Base-by-base conservation (phyloP, 2,329 filamentous ascomycete species). In the Mycosphaerella sp. region DNA sequence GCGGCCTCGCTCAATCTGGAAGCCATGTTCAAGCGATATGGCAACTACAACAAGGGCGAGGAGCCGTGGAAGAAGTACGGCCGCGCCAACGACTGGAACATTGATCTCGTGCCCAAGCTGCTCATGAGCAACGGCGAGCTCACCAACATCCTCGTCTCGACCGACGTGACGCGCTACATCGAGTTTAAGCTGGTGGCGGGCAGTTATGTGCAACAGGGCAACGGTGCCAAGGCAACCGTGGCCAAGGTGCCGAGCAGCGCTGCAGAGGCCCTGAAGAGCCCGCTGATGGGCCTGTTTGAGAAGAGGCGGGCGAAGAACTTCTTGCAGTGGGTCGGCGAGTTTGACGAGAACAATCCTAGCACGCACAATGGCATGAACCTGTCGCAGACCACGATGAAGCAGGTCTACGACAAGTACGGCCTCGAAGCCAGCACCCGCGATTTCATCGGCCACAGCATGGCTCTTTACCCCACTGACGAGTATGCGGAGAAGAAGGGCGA, bases 61-160 rank as follows among this genome's bases (percentile, higher is more conserved):
- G 88, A 96, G 79, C 91, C 92, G 63, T 97, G 93, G 93, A 92
- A 95, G 80, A 91, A 95, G 75, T 97, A 96, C 73, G 92, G 92
- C 66, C 87, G 93, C 57, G 79, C 85, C 71, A 96, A 96, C 76
- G 92, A 97, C 81, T 98, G 93, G 93, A 97, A 96, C 80, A 95
- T 98, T 74, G 95, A 98, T 72, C 82, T 98, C 58, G 91, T 98
- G 46, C 92, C 93, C 64, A 98, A 98, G 81, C 85, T 98, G 68
- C 83, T 98, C 73, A 97, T 98, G 91, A 90, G 92, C 57, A 95
- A 95, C 60, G 93, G 93, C 73, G 92, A 98, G 77, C 80, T 98
- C 70, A 97, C 92, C 72, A 97, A 97, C 76, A 96, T 98, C 69
- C 84, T 98, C 70, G 90, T 96, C 60, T 95, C 91, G 48, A 97